These are phyloP conservation scores for Chlorella sp. DNA, from an alignment of 139 green algal genomes.

Conservation along the genomic window DNA sequence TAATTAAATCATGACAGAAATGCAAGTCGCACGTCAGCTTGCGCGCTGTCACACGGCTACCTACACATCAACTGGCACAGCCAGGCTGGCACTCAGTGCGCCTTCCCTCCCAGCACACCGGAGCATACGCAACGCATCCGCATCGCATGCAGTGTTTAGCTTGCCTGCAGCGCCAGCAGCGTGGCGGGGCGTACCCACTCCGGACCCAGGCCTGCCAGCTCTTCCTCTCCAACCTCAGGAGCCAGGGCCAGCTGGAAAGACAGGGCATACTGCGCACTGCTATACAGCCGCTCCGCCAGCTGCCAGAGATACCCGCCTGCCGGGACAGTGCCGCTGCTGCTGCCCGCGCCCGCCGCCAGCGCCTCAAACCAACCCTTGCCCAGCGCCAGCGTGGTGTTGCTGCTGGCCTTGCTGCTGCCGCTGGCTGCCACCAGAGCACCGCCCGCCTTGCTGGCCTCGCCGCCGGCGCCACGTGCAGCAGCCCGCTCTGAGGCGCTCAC, in stretches of 20 bases:
- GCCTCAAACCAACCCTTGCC: slow-evolving; percentile 31
- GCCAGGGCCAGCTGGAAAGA: slow-evolving; percentile 41
- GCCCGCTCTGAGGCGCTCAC: slow-evolving; percentile 31
- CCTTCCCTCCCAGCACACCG: too few relatives aligned
- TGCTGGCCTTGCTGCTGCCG: background rate
- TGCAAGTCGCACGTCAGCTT: too few relatives aligned
- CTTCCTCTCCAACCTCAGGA: slow-evolving; percentile 52
- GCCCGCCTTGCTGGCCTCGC: background rate
- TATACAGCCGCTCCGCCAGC: slow-evolving; percentile 38
- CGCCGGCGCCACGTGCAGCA: background rate
- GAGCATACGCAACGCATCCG: too few relatives aligned
- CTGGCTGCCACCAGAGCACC: background rate
- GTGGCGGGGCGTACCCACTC: slow-evolving; percentile 36
- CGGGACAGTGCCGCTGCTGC: background rate
- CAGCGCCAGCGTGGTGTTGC: background rate
- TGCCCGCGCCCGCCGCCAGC: background rate
- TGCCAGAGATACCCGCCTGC: slow-evolving; percentile 30
- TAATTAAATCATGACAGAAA: too few relatives aligned
- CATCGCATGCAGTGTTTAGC: too few relatives aligned
- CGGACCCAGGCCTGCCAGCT: slow-evolving; percentile 28
- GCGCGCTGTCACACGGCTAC: too few relatives aligned
- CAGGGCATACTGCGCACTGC: slow-evolving; percentile 32
- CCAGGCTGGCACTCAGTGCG: too few relatives aligned
- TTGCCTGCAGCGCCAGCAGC: slow-evolving; percentile 33
- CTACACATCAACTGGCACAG: too few relatives aligned